Conservation (phyloP, 2,329 filamentous ascomycete species). For the Penicillium sp. region DNA sequence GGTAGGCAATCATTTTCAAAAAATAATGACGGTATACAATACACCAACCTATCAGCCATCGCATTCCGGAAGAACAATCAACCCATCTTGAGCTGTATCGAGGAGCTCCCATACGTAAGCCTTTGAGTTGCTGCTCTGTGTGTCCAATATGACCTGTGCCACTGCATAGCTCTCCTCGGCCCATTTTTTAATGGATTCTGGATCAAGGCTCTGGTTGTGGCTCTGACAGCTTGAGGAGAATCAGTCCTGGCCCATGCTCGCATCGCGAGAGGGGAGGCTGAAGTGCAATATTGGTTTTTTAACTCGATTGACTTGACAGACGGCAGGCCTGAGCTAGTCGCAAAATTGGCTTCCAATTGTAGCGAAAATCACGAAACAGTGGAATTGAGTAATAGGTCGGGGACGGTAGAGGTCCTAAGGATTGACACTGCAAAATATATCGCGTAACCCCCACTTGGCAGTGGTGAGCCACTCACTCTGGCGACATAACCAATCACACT, state of each 20-base stretch:
- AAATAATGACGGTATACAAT: neutral
- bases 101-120: conserved; percentile 9
- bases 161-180: conserved; percentile 68
- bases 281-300: conserved; percentile 12
- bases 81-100: conserved; percentile 12
- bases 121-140: conserved; percentile 12
- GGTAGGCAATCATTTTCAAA: neutral
- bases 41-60: conserved; percentile 22
- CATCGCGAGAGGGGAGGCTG: conserved; percentile 50
- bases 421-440: no score
- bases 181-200: conserved; percentile 61
- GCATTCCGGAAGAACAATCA: conserved; percentile 26
- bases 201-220: conserved; percentile 46
- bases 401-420: no score
- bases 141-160: conserved; percentile 48
- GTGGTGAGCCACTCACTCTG: neutral
- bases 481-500: neutral
- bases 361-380: neutral
- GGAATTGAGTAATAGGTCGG: no score
- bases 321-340: neutral
- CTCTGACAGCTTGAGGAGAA: conserved; percentile 42
- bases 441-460: conserved; percentile 1
- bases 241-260: conserved; percentile 49
- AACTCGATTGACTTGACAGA: conserved; percentile 11
- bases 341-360: neutral